These are phyloP conservation scores for Carex scoparia DNA, from an alignment of 176 grass and related monocot genomes.

Conservation along the genomic window DNA sequence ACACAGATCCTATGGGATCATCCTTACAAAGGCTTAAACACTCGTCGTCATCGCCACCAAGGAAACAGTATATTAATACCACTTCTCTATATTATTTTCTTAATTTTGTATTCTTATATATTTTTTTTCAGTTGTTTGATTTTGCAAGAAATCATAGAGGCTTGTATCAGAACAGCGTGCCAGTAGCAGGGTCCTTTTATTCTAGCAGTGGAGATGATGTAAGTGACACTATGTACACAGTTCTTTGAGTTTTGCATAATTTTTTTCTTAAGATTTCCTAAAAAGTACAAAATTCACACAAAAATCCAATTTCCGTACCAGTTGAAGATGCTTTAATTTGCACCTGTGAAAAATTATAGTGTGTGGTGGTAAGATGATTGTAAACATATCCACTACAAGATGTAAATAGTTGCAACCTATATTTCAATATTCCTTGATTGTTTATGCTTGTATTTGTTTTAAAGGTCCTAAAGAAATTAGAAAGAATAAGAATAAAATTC, in stretches of 20 bases:
- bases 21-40: background rate
- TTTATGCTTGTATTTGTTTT: background rate
- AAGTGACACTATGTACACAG: background rate
- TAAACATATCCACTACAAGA: background rate
- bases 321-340: background rate
- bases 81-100: background rate
- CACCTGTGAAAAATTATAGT: background rate
- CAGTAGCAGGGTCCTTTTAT: slow-evolving; percentile 36
- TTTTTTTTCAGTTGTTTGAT: slow-evolving; percentile 46
- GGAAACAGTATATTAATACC: background rate
- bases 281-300: background rate
- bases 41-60: background rate
- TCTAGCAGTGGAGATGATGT: slow-evolving; percentile 66
- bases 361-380: background rate
- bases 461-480: background rate
- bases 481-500: background rate
- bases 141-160: slow-evolving; percentile 57
- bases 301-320: background rate
- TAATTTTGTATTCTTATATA: background rate
- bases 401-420: background rate
- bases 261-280: background rate
- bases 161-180: slow-evolving; percentile 62
- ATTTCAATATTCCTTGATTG: background rate
- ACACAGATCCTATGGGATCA: background rate
- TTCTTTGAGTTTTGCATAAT: background rate